Conservation (phyloP, 768 basidiomycete genomes). For the Hygrophoropsis aurantiaca region DNA sequence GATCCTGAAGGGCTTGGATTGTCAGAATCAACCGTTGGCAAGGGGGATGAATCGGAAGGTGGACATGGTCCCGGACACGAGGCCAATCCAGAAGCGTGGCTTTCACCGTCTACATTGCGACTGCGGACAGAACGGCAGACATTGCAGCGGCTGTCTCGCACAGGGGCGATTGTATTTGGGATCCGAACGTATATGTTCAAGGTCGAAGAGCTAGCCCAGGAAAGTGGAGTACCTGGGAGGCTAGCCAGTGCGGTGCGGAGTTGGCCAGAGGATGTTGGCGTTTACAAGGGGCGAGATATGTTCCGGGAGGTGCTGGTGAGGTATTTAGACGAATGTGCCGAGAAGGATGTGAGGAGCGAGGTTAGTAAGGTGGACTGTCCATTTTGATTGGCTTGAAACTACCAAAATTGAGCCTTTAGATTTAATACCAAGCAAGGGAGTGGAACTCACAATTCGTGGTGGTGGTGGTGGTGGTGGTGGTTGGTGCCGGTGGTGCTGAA, state of each 20-base stretch:
- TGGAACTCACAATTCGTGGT: too few species aligned
- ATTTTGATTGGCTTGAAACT: conserved; percentile 12
- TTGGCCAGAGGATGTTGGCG: conserved; percentile 61
- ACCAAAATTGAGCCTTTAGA: too few species aligned
- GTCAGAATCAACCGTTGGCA: conserved; percentile 53
- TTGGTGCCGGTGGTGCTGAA: too few species aligned
- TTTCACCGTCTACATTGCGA: conserved; percentile 45
- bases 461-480: too few species aligned
- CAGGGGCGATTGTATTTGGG: conserved; percentile 67
- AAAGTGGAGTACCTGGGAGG: conserved; percentile 59
- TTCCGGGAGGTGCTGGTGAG: conserved; percentile 15
- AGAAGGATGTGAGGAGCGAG: conserved; percentile 14
- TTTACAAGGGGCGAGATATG: conserved; percentile 27
- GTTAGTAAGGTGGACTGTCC: conserved; percentile 4
- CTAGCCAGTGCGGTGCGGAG: conserved; percentile 63
- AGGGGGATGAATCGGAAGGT: conserved; percentile 46
- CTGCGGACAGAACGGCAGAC: conserved; percentile 68
- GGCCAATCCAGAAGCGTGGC: conserved; percentile 11
- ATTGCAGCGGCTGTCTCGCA: conserved; percentile 58
- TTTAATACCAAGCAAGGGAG: too few species aligned
- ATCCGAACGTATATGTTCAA: conserved; percentile 66
- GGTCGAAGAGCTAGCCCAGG: conserved; percentile 49
- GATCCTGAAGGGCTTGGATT: conserved; percentile 71
- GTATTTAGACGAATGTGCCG: conserved; percentile 24
- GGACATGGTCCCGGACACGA: conserved; percentile 27